Evolutionary conservation across 2,329 filamentous ascomycete species (phyloP).

Genomic region (Botryosphaeria dothidea): DNA sequence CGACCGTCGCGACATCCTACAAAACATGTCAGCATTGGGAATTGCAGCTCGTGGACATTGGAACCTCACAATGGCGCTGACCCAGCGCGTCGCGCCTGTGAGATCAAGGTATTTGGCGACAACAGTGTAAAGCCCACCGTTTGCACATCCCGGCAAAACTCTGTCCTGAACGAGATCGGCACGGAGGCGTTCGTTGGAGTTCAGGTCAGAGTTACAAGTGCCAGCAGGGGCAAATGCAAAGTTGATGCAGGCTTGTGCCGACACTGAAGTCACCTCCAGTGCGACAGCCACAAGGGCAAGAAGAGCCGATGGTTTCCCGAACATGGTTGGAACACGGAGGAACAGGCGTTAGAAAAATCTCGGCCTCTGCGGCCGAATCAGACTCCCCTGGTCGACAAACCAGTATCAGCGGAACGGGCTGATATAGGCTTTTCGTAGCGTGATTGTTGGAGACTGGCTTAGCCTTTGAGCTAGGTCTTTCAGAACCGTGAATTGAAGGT

Average conservation of each 20-base stretch:
- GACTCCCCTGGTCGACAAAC: neutral
- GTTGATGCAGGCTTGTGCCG: constrained; percentile 13
- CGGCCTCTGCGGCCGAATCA: neutral
- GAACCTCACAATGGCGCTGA: constrained; percentile 4
- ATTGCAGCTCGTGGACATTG: neutral
- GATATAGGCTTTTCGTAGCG: neutral
- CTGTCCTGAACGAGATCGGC: constrained; percentile 11
- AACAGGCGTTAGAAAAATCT: neutral
- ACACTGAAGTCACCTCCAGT: neutral
- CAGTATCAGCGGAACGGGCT: neutral
- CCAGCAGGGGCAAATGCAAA: constrained; percentile 16
- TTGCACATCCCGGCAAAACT: neutral
- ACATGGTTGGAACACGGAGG: neutral
- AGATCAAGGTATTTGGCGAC: constrained; percentile 10
- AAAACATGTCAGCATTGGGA: neutral
- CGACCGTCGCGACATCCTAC: constrained; percentile 2
- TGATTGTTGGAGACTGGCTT: neutral
- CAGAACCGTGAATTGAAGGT: neutral
- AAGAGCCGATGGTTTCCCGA: neutral
- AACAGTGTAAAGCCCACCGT: constrained; percentile 3
- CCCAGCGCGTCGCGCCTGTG: neutral
- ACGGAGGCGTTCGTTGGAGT: neutral
- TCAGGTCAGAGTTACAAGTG: constrained; percentile 15
- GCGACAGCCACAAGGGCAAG: neutral
- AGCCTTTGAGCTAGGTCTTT: neutral